Evolutionary conservation across 768 basidiomycete genomes (phyloP), one percentile per base, ranked within the genome.

Genomic region (Suillus discolor): DNA sequence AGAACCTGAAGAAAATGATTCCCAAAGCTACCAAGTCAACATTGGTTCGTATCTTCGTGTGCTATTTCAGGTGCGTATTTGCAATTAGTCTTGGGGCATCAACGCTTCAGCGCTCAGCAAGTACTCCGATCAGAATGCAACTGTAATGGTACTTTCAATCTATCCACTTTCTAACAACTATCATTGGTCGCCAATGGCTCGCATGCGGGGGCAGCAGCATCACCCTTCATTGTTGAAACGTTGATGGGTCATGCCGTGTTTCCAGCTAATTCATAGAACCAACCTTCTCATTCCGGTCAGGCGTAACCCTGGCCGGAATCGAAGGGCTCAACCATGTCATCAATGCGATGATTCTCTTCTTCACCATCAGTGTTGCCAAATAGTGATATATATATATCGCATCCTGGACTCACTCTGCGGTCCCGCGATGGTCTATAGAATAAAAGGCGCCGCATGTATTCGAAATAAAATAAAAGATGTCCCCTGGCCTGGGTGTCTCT

Each of bases 31-130:
- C 89, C 59, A 76, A 82, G 62, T 78, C 85, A 69, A 91, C 87
- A 31, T 90, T 89, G 77, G 85, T 81, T 72, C 85, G 87, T 66
- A 85, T 83, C 66, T 70, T 81, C 42, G 68, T 88, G 53, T 86
- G 93, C 82, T 93, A 91, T 71, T 83, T 92, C 54, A 86, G 86
- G 23, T 84, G 86, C 15, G 87, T 93, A 6, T 31, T 89, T 67
- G 86, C 90, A 25, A 89, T 93, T 70, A 87, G 90, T 54, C 76
- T 93, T 63, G 89, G 16, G 86, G 85, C 67, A 87, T 83, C 31
- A 78, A 86, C 69, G 6, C 31, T 31, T 31, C 31, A 31, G 31
- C 31, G n/a, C n/a, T n/a, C n/a, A n/a, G n/a, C n/a, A n/a, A n/a
- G n/a, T n/a, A 31, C 31, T 31, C 6, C 31, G 31, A 6, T 31